Percentiles rank a stretch among this genome's conserved stretches.
phyloP scores from a whole-genome alignment of 768 basidiomycete genomes.

The Termitomyces heimii region DNA sequence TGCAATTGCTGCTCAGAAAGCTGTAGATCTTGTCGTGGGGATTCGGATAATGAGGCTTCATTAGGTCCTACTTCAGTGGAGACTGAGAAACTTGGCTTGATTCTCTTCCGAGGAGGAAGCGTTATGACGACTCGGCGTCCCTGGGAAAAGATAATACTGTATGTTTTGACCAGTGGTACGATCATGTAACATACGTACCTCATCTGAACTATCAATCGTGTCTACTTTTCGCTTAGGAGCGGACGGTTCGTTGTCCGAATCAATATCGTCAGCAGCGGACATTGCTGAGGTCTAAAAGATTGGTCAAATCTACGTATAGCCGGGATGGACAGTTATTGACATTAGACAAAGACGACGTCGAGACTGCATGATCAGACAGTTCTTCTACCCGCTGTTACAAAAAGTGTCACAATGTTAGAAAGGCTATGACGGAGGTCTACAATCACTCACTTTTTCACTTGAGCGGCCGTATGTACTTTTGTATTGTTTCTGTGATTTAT shows the following conservation, averaged over 20 bases:
- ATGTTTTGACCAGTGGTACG: not conserved
- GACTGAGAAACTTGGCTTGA: not conserved
- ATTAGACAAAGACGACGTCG: not conserved
- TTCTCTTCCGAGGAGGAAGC: slow-evolving; percentile 3
- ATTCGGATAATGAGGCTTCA: not conserved
- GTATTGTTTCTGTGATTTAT: not conserved
- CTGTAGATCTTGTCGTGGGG: not conserved
- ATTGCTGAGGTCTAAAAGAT: not conserved
- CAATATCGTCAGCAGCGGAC: not conserved
- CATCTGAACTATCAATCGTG: not conserved
- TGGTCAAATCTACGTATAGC: not conserved
- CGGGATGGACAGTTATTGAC: not conserved
- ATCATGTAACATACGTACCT: not conserved
- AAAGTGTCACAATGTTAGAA: not conserved
- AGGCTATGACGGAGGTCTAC: not conserved
- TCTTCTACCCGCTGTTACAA: not conserved
- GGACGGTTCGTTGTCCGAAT: slow-evolving; percentile 3
- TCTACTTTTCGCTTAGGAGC: slow-evolving; percentile 2
- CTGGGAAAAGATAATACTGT: not conserved
- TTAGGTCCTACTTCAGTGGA: not conserved
- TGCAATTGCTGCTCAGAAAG: not conserved
- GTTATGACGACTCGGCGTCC: not conserved
- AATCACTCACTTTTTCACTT: not conserved
- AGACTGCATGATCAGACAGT: not conserved
- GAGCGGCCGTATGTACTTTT: too few species aligned